Percentiles rank a stretch among this genome's conserved stretches.
Conservation (phyloP, 192 early-diverging fungal genomes). For the Coemansia sp. region DNA sequence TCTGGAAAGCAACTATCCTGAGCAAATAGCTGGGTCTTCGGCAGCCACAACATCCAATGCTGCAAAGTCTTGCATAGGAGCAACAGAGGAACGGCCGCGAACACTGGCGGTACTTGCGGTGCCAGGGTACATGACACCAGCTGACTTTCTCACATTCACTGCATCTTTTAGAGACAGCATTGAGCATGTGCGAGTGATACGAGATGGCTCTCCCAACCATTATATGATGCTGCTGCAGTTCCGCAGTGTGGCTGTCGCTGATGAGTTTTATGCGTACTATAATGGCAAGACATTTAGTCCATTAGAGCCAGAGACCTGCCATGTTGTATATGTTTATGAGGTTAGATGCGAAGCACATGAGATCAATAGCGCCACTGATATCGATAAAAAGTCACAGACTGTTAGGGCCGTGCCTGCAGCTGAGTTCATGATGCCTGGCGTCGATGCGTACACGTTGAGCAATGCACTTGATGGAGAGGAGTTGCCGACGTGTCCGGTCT, state of each 20-base stretch:
- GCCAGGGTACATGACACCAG: conserved; percentile 82
- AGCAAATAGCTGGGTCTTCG: too few species aligned
- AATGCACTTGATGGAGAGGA: conserved; percentile 41
- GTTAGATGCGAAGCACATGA: conserved; percentile 64
- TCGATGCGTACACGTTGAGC: neutral
- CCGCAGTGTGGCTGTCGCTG: conserved; percentile 56
- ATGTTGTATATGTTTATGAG: conserved; percentile 76
- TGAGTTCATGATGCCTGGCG: conserved; percentile 25
- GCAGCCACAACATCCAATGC: neutral
- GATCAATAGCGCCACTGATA: conserved; percentile 21
- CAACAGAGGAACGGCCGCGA: neutral
- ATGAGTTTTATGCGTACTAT: conserved; percentile 70
- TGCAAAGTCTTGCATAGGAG: neutral
- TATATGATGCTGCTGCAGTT: conserved; percentile 89
- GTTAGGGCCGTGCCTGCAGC: conserved; percentile 17
- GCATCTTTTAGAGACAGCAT: conserved; percentile 67
- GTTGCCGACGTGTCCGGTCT: conserved; percentile 94
- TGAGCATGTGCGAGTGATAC: conserved; percentile 71
- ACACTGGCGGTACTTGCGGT: conserved; percentile 79
- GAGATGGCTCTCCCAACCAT: conserved; percentile 80
- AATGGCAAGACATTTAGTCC: conserved; percentile 85
- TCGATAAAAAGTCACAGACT: conserved; percentile 1
- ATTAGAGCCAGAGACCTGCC: conserved; percentile 79
- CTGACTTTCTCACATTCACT: conserved; percentile 86
- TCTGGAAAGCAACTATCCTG: neutral